Conservation (phyloP, 1,284 basidiomycete species). For the Retiboletus flavoniger region DNA sequence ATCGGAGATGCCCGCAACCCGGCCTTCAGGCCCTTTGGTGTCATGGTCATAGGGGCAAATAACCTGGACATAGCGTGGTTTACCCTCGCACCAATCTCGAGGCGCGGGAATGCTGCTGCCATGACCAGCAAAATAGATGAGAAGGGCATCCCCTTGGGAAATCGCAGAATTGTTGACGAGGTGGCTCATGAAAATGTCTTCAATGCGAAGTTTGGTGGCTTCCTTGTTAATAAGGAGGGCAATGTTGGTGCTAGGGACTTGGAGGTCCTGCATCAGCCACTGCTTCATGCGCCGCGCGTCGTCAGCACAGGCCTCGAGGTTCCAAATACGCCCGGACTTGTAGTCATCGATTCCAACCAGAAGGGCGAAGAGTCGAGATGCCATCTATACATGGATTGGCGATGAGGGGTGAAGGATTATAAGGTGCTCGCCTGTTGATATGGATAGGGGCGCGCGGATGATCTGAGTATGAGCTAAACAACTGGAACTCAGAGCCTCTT, state of each 20-base stretch:
- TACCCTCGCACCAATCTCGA: constrained; percentile 51
- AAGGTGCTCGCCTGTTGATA: constrained; percentile 9
- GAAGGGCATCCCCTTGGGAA: constrained; percentile 56
- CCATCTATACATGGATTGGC: constrained; percentile 36
- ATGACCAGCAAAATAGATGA: constrained; percentile 70
- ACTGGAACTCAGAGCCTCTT: constrained; percentile 15
- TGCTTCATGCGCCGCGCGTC: constrained; percentile 55
- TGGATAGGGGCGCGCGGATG: constrained; percentile 1
- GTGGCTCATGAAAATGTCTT: constrained; percentile 56
- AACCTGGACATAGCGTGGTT: constrained; percentile 49
- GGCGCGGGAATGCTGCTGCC: constrained; percentile 57
- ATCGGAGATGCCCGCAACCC: constrained; percentile 62
- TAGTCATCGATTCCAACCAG: constrained; percentile 65
- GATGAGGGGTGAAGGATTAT: not conserved
- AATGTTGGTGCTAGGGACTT: constrained; percentile 59
- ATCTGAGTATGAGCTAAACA: constrained; percentile 8
- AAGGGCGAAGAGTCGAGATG: constrained; percentile 55
- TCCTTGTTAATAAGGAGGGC: constrained; percentile 53
- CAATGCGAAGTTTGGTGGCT: constrained; percentile 59
- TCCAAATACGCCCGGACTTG: constrained; percentile 61
- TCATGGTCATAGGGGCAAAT: constrained; percentile 65
- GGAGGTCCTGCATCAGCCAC: constrained; percentile 55
- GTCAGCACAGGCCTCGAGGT: constrained; percentile 59
- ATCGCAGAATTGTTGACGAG: constrained; percentile 59
- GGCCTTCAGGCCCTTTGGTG: constrained; percentile 43